Conservation (phyloP, 306 rosid species). For the Senna tora region DNA sequence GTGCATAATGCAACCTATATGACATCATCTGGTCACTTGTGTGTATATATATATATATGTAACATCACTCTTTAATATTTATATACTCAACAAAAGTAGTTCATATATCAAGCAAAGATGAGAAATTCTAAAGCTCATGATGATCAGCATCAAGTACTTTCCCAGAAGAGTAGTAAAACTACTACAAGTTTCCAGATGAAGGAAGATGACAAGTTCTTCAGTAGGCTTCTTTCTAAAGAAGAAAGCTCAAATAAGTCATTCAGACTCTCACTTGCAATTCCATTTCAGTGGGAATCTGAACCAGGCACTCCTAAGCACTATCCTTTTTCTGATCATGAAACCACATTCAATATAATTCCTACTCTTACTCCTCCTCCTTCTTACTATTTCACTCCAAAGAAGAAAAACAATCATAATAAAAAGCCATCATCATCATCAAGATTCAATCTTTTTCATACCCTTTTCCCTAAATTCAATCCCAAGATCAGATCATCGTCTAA, state of each 20-base stretch:
- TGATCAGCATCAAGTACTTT: slow-evolving; percentile 21
- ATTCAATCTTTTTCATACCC: slow-evolving; percentile 42
- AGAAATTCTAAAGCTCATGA: slow-evolving; percentile 41
- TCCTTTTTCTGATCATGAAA: slow-evolving; percentile 46
- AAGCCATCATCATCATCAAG: slow-evolving; percentile 53
- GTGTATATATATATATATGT: too few relatives aligned
- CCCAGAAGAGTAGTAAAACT: slow-evolving; percentile 39
- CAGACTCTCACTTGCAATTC: slow-evolving; percentile 62
- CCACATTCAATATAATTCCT: slow-evolving; percentile 59
- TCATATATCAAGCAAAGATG: slow-evolving; percentile 51
- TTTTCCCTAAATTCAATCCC: slow-evolving; percentile 47
- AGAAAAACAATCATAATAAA: slow-evolving; percentile 5
- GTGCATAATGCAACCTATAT: background rate
- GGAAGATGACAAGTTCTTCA: slow-evolving; percentile 66
- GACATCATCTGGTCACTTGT: background rate
- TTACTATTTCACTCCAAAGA: slow-evolving; percentile 35
- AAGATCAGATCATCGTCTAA: slow-evolving; percentile 34
- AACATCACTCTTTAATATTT: too few relatives aligned
- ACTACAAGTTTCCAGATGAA: slow-evolving; percentile 47
- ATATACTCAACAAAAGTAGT: too few relatives aligned
- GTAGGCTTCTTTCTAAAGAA: slow-evolving; percentile 69
- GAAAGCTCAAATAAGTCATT: slow-evolving; percentile 80
- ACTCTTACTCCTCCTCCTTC: slow-evolving; percentile 94
- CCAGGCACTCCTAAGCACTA: slow-evolving; percentile 79
- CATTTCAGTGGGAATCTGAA: slow-evolving; percentile 83